These are phyloP conservation scores for Sporothrix schenckii DNA, from an alignment of 2,329 filamentous ascomycete species.

Conservation along the genomic window DNA sequence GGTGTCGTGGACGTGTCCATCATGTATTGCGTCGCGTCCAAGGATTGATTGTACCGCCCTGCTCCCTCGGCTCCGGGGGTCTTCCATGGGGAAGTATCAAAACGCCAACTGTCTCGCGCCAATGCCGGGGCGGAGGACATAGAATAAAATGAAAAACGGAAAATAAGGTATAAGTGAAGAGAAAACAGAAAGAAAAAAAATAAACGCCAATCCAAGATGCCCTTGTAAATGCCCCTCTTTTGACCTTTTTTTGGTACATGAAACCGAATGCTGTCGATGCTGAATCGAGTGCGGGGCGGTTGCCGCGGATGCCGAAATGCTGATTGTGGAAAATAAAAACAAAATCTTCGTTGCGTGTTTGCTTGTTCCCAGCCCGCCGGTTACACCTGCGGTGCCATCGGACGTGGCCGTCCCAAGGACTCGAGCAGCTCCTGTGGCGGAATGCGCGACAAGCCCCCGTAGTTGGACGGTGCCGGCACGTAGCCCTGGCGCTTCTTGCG, in stretches of 20 bases:
- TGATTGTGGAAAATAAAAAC: background rate
- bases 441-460: constrained; percentile 62
- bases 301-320: background rate
- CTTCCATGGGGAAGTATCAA: background rate
- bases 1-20: constrained; percentile 6
- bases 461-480: constrained; percentile 69
- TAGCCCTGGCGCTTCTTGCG: constrained; percentile 80
- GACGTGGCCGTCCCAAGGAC: constrained; percentile 53
- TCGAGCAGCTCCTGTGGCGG: constrained; percentile 64
- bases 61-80: background rate
- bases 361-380: background rate
- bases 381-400: constrained; percentile 58
- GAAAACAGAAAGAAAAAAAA: background rate
- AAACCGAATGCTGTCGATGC: background rate
- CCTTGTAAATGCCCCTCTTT: background rate
- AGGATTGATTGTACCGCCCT: background rate
- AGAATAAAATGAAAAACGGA: background rate
- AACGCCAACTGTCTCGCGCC: constrained; percentile 15
- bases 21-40: constrained; percentile 13
- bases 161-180: constrained; percentile 1
- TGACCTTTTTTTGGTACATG: background rate
- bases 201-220: constrained; percentile 20
- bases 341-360: no score
- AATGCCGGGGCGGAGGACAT: background rate
- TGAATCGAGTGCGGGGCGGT: background rate